phyloP scores from a whole-genome alignment of 371 early-diverging fungal species.

The Lichtheimia ramosa region DNA sequence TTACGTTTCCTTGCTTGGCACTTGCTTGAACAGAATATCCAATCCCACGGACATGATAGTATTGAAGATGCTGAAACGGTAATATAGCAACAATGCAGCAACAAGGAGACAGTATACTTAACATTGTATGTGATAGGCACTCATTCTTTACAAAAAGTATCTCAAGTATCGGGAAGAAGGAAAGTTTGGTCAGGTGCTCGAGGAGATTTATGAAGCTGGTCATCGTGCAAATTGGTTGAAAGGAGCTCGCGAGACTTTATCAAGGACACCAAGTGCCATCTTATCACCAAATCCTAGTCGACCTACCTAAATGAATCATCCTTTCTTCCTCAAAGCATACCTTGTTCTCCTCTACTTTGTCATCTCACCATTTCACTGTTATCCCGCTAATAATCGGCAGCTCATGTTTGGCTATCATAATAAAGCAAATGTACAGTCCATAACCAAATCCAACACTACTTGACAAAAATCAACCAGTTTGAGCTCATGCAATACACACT shows the following conservation, averaged over 20 bases:
- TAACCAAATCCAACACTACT: too few relatives aligned
- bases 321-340: neutral
- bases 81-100: conserved; percentile 14
- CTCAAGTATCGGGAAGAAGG: conserved; percentile 64
- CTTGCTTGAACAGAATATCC: conserved; percentile 82
- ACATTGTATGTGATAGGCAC: conserved; percentile 50
- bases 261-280: conserved; percentile 5
- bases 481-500: too few relatives aligned
- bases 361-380: neutral
- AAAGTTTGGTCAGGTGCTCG: conserved; percentile 70
- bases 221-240: conserved; percentile 63
- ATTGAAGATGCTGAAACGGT: conserved; percentile 91
- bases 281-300: neutral
- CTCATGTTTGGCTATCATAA: too few relatives aligned
- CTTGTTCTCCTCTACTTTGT: neutral
- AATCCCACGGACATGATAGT: conserved; percentile 87
- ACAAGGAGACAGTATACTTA: neutral
- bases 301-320: neutral
- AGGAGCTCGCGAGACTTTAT: conserved; percentile 25
- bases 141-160: conserved; percentile 81
- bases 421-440: too few relatives aligned
- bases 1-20: conserved; percentile 92
- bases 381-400: too few relatives aligned
- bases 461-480: too few relatives aligned
- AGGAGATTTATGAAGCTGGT: conserved; percentile 85